Conservation (phyloP, 208 protist species). For the Spongospora subterranea region DNA sequence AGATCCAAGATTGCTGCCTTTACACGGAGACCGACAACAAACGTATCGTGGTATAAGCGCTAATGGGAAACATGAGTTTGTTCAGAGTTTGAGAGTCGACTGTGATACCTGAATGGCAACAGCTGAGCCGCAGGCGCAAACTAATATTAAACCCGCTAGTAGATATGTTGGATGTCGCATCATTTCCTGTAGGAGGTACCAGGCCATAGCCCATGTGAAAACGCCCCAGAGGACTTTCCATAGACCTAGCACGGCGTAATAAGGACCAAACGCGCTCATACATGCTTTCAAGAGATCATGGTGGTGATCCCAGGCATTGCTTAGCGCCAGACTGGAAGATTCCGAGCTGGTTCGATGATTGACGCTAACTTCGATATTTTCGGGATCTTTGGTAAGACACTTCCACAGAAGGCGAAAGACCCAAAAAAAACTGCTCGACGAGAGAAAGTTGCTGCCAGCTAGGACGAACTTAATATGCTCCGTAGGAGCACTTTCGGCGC, state of each 20-base stretch:
- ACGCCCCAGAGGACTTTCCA: background rate
- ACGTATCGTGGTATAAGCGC: background rate
- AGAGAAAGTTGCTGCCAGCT: background rate
- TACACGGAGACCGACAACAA: background rate
- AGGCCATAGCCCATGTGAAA: background rate
- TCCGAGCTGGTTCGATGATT: background rate
- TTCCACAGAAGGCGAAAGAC: constrained; percentile 39
- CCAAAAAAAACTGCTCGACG: background rate
- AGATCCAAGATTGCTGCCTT: background rate
- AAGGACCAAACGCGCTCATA: background rate
- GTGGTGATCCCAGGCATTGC: background rate
- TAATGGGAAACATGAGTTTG: background rate
- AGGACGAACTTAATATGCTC: too few relatives aligned
- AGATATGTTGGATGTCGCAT: background rate
- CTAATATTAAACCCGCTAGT: background rate
- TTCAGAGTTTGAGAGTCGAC: background rate
- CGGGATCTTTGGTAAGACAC: background rate
- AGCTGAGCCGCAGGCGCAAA: background rate
- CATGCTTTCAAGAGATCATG: background rate
- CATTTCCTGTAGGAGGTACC: background rate
- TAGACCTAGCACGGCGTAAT: background rate
- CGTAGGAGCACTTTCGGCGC: too few relatives aligned
- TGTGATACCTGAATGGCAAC: constrained; percentile 9
- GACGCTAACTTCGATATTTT: background rate
- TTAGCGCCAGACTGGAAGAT: background rate